Percentiles rank a stretch among this genome's conserved stretches.
phyloP scores from a whole-genome alignment of 2,329 filamentous ascomycete genomes.

The Apiospora marii region DNA sequence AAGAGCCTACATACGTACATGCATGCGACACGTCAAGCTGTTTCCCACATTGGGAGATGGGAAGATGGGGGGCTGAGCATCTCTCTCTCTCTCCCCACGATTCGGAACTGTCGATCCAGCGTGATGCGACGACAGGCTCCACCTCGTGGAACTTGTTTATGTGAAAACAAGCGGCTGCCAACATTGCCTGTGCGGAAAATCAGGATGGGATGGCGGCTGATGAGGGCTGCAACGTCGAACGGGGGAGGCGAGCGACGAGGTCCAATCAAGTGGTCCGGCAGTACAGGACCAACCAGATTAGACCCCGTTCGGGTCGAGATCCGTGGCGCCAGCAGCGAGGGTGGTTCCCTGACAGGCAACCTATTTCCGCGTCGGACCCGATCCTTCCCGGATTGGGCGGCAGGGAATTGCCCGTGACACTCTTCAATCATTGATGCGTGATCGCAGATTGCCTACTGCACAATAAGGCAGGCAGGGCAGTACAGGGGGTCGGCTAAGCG shows the following conservation, averaged over 20 bases:
- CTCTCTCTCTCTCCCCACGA: background rate
- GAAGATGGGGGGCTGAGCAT: background rate
- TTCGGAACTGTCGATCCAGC: background rate
- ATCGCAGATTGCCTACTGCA: background rate
- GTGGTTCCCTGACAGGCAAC: background rate
- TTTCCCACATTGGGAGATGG: background rate
- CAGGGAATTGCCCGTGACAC: background rate
- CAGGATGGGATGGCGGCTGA: background rate
- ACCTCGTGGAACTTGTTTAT: background rate
- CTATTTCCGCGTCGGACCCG: background rate
- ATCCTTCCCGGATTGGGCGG: background rate
- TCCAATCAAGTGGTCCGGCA: background rate
- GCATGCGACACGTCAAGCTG: background rate
- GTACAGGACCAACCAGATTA: background rate
- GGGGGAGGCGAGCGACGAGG: background rate
- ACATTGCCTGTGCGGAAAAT: background rate
- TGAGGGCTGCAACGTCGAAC: background rate
- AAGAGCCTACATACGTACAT: background rate
- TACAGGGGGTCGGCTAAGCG: background rate
- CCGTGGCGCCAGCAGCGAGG: background rate
- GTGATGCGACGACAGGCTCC: background rate
- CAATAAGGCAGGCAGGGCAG: background rate
- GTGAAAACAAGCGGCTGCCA: background rate
- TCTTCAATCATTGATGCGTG: background rate
- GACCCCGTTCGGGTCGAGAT: background rate